These are phyloP conservation scores for Adansonia grandidieri DNA, from an alignment of 441 rosid genomes.

Conservation along the genomic window DNA sequence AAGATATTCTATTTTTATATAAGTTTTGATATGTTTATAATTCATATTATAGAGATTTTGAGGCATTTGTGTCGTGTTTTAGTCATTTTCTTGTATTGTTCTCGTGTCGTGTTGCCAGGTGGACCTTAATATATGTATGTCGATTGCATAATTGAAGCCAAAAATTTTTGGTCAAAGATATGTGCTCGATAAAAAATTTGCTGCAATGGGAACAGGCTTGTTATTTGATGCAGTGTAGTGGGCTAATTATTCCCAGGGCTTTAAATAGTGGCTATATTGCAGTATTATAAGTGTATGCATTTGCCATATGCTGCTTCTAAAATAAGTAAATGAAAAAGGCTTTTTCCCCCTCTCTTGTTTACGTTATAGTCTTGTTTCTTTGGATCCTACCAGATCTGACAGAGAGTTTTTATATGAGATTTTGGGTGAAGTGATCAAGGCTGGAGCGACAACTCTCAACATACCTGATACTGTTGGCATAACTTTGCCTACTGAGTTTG, in stretches of 20 bases:
- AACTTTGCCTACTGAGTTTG: constrained; percentile 77
- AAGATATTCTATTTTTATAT: too few species aligned
- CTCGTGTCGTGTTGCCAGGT: too few species aligned
- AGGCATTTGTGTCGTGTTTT: too few species aligned
- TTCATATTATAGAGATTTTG: too few species aligned
- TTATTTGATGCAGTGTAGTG: not conserved
- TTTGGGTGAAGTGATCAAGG: constrained; percentile 89
- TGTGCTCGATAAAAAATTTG: not conserved
- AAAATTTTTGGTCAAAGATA: not conserved
- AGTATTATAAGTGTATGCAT: not conserved
- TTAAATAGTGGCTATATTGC: not conserved
- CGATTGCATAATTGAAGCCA: not conserved
- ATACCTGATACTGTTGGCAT: constrained; percentile 96
- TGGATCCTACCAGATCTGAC: constrained; percentile 61
- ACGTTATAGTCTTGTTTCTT: not conserved
- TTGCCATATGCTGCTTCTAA: not conserved
- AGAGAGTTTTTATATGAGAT: constrained; percentile 81
- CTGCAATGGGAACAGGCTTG: not conserved
- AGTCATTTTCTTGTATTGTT: too few species aligned
- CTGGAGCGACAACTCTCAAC: constrained; percentile 88
- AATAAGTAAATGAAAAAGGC: not conserved
- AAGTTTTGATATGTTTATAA: too few species aligned
- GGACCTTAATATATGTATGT: not conserved
- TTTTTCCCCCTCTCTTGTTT: constrained; percentile 1
- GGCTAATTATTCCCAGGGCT: not conserved